Evolutionary conservation across 2,329 filamentous ascomycete genomes (phyloP).

Genomic region (Verticillium zaregamsianum): DNA sequence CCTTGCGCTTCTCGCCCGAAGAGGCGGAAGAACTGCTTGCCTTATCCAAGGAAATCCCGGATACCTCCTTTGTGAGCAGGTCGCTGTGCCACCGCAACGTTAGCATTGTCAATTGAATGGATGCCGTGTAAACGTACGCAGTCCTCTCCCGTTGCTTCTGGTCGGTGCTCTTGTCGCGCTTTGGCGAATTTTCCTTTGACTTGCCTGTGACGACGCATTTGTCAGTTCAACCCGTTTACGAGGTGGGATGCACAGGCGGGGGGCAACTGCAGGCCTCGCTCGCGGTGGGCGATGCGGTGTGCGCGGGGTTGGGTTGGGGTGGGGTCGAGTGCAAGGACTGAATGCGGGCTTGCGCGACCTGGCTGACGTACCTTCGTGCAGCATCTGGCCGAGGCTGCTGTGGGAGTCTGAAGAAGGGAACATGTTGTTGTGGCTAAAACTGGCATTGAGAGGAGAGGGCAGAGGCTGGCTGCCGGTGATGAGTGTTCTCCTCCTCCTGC

Average conservation of each 20-base stretch:
- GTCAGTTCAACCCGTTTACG: slow-evolving; percentile 2
- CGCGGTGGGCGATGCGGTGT: neutral
- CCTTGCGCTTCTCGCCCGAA: slow-evolving; percentile 57
- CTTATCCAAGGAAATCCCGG: slow-evolving; percentile 89
- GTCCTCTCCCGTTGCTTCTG: slow-evolving; percentile 90
- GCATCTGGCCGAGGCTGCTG: slow-evolving; percentile 76
- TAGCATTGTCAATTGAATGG: neutral
- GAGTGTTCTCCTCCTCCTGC: slow-evolving; percentile 82
- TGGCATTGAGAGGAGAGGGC: slow-evolving; percentile 89
- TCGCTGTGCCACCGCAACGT: slow-evolving; percentile 53
- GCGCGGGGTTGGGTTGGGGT: neutral
- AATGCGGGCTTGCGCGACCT: neutral
- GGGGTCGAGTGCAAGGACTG: neutral
- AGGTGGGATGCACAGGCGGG: neutral
- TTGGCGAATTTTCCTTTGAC: slow-evolving; percentile 43
- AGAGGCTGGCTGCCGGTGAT: slow-evolving; percentile 97
- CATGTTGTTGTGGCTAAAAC: slow-evolving; percentile 76
- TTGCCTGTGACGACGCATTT: slow-evolving; percentile 19
- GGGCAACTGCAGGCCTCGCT: neutral
- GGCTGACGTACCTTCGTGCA: slow-evolving; percentile 65
- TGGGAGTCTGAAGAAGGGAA: slow-evolving; percentile 60
- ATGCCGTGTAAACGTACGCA: slow-evolving; percentile 60
- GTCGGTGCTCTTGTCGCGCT: slow-evolving; percentile 43
- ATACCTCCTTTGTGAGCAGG: slow-evolving; percentile 86
- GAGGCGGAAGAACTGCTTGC: slow-evolving; percentile 45